These are phyloP conservation scores for Serendipita sp. DNA, from an alignment of 768 basidiomycete species.

Conservation along the genomic window DNA sequence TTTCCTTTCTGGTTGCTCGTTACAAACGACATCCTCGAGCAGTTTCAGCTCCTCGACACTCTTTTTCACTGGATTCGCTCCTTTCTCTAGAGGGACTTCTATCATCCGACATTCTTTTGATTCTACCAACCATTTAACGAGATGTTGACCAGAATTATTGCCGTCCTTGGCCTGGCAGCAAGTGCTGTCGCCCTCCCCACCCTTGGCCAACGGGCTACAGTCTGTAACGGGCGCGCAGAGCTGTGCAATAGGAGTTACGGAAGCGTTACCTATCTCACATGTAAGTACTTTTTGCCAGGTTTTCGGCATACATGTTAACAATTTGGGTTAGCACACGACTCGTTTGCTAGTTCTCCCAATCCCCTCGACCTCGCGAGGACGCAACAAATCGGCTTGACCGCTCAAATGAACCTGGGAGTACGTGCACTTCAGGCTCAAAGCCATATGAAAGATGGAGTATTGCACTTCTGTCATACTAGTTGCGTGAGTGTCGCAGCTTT, in stretches of 20 bases:
- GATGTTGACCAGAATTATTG: background rate
- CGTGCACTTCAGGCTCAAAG: conserved; percentile 44
- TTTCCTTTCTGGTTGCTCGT: too few relatives aligned
- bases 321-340: conserved; percentile 35
- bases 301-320: conserved; percentile 22
- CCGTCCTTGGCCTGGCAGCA: background rate
- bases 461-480: conserved; percentile 56
- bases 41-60: too few relatives aligned
- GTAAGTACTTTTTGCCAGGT: conserved; percentile 19
- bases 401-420: conserved; percentile 16
- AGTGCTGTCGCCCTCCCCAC: background rate
- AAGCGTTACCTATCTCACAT: conserved; percentile 21
- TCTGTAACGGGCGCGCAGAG: conserved; percentile 53
- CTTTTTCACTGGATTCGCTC: too few relatives aligned
- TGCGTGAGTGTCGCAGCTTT: conserved; percentile 19
- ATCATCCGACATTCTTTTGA: too few relatives aligned
- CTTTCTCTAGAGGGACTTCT: too few relatives aligned
- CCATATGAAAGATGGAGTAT: conserved; percentile 23
- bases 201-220: conserved; percentile 4
- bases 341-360: conserved; percentile 35
- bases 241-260: conserved; percentile 42
- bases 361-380: conserved; percentile 22
- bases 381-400: conserved; percentile 15
- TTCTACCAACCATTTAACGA: too few relatives aligned
- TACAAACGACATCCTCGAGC: too few relatives aligned